These are phyloP conservation scores for Cercospora nicotianae DNA, from an alignment of 2,329 filamentous ascomycete genomes.

Conservation along the genomic window DNA sequence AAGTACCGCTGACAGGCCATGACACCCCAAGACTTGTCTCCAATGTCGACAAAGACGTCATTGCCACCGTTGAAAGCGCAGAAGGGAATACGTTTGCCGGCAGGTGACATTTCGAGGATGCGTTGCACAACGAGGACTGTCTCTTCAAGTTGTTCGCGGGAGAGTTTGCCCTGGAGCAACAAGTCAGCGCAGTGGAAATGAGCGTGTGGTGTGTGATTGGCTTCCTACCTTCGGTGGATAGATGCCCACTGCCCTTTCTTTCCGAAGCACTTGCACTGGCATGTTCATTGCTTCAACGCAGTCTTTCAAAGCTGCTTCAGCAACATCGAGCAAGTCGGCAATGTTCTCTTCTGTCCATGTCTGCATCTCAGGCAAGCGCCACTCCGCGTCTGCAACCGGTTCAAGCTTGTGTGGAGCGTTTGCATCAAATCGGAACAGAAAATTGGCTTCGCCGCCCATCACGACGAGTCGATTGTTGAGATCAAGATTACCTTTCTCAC, in stretches of 20 bases:
- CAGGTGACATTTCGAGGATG: constrained; percentile 77
- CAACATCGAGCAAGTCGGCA: constrained; percentile 77
- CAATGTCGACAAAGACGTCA: constrained; percentile 97
- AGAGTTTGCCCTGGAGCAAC: constrained; percentile 49
- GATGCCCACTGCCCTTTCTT: constrained; percentile 68
- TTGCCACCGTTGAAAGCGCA: constrained; percentile 98
- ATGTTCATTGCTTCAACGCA: constrained; percentile 78
- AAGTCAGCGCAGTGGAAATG: no score
- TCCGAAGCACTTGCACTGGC: constrained; percentile 77
- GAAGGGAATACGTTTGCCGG: constrained; percentile 73
- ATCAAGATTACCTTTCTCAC: constrained; percentile 48
- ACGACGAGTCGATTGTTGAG: constrained; percentile 61
- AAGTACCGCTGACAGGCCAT: constrained; percentile 90
- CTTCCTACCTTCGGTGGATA: constrained; percentile 52
- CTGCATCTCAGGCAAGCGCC: constrained; percentile 77
- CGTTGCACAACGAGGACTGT: constrained; percentile 94
- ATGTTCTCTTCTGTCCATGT: constrained; percentile 77
- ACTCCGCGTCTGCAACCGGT: constrained; percentile 63
- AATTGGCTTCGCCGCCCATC: constrained; percentile 95
- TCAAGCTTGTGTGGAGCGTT: constrained; percentile 65
- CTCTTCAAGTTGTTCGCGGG: constrained; percentile 87
- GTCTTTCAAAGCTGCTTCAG: constrained; percentile 78
- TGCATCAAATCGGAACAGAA: constrained; percentile 77
- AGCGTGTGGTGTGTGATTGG: no score
- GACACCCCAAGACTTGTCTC: constrained; percentile 96